Conservation (phyloP, 441 rosid genomes). For the Populus hybrid region DNA sequence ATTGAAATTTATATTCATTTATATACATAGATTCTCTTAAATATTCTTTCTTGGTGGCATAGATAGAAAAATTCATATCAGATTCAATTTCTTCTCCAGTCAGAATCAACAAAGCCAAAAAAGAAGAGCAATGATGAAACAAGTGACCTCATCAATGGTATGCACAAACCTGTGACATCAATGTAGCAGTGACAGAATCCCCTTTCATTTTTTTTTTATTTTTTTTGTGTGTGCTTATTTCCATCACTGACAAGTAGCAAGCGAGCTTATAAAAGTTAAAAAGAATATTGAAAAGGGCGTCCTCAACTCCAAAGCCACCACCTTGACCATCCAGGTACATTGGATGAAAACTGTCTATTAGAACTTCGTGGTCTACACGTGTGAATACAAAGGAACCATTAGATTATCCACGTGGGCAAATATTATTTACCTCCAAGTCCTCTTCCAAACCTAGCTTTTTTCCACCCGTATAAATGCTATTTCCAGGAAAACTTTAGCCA, state of each 20-base stretch:
- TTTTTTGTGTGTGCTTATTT: too few species aligned
- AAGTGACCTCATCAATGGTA: not conserved
- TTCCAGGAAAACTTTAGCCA: slow-evolving; percentile 21
- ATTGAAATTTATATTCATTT: too few species aligned
- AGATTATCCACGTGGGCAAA: slow-evolving; percentile 26
- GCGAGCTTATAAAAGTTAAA: too few species aligned
- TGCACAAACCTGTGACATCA: not conserved
- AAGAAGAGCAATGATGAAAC: not conserved
- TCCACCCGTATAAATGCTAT: slow-evolving; percentile 17
- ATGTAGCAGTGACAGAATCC: not conserved
- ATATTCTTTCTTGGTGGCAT: too few species aligned
- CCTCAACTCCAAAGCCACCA: slow-evolving; percentile 23
- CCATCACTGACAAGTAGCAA: too few species aligned
- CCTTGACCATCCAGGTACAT: slow-evolving; percentile 30
- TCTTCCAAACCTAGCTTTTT: slow-evolving; percentile 11
- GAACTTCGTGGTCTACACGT: not conserved
- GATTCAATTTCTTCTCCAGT: too few species aligned
- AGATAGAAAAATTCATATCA: too few species aligned
- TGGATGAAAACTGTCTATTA: slow-evolving; percentile 4
- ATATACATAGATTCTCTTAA: too few species aligned
- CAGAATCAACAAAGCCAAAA: too few species aligned
- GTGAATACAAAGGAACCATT: slow-evolving; percentile 11
- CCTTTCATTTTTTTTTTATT: too few species aligned
- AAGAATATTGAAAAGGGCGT: not conserved
- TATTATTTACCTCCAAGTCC: slow-evolving; percentile 1